phyloP scores from a whole-genome alignment of 306 rosid species.

The Rosa chinensis region DNA sequence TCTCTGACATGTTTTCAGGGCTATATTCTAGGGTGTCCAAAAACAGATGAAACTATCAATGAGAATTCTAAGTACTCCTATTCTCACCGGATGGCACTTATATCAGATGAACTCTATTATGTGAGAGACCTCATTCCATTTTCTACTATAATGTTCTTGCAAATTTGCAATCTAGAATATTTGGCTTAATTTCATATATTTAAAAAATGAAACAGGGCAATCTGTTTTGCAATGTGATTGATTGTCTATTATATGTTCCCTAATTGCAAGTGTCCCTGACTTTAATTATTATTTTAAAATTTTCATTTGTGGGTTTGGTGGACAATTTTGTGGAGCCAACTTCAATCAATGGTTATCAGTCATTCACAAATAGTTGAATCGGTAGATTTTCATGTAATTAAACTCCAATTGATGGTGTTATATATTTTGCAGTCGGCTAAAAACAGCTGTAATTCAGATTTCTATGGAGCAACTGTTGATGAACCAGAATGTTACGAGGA shows the following conservation, averaged over 20 bases:
- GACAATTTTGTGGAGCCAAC: background rate
- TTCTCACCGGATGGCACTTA: slow-evolving; percentile 22
- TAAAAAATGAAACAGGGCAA: background rate
- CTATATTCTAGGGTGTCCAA: slow-evolving; percentile 21
- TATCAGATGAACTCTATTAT: slow-evolving; percentile 29
- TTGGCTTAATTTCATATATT: background rate
- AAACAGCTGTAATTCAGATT: slow-evolving; percentile 17
- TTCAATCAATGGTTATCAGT: background rate
- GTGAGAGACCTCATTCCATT: slow-evolving; percentile 2
- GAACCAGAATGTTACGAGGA: slow-evolving; percentile 24
- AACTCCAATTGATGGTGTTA: background rate
- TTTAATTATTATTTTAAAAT: background rate
- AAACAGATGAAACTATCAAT: background rate
- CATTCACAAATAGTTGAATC: background rate
- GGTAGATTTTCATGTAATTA: background rate
- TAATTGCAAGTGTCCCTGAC: background rate
- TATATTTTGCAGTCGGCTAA: slow-evolving; percentile 25
- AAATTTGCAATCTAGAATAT: background rate
- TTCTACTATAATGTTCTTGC: background rate
- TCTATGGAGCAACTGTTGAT: background rate
- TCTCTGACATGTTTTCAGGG: slow-evolving; percentile 19
- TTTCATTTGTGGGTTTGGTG: background rate
- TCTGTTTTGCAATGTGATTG: background rate
- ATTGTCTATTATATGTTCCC: background rate
- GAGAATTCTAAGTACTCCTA: slow-evolving; percentile 18